These are phyloP conservation scores for Xerocomus potaroensis DNA, from an alignment of 768 basidiomycete genomes.

Conservation along the genomic window DNA sequence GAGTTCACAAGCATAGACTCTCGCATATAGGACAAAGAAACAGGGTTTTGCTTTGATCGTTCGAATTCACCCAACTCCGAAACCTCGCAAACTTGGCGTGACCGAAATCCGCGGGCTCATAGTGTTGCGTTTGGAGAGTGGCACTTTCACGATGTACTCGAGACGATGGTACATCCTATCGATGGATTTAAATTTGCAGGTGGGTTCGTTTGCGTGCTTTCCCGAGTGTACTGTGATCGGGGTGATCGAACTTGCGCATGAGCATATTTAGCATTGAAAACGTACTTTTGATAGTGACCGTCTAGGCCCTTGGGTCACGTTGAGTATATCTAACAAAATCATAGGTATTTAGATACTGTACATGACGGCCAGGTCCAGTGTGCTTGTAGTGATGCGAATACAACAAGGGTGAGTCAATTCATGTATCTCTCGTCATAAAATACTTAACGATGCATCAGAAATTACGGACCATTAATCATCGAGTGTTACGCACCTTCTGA, in stretches of 20 bases:
- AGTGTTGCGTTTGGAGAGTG: slow-evolving; percentile 40
- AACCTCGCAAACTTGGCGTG: slow-evolving; percentile 33
- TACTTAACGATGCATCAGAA: no score
- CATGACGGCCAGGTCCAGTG: no score
- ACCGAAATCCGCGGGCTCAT: slow-evolving; percentile 45
- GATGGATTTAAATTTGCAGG: slow-evolving; percentile 41
- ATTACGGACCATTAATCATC: no score
- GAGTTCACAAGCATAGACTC: background rate
- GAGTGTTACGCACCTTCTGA: no score
- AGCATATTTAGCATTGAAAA: slow-evolving; percentile 41
- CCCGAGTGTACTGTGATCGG: slow-evolving; percentile 32
- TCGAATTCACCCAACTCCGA: slow-evolving; percentile 30
- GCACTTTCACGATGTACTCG: slow-evolving; percentile 39
- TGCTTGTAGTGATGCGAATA: slow-evolving; percentile 2
- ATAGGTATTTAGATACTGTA: no score
- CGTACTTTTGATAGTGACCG: slow-evolving; percentile 29
- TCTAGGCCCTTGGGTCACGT: no score
- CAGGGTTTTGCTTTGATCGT: slow-evolving; percentile 11
- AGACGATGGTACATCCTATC: slow-evolving; percentile 40
- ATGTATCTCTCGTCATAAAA: no score
- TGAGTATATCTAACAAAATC: no score
- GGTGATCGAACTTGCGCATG: slow-evolving; percentile 40
- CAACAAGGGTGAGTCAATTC: no score
- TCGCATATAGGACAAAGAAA: slow-evolving; percentile 11
- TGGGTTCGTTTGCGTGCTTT: no score